Conservation (phyloP, 140 eudicot species). For the Senecio squalidus region DNA sequence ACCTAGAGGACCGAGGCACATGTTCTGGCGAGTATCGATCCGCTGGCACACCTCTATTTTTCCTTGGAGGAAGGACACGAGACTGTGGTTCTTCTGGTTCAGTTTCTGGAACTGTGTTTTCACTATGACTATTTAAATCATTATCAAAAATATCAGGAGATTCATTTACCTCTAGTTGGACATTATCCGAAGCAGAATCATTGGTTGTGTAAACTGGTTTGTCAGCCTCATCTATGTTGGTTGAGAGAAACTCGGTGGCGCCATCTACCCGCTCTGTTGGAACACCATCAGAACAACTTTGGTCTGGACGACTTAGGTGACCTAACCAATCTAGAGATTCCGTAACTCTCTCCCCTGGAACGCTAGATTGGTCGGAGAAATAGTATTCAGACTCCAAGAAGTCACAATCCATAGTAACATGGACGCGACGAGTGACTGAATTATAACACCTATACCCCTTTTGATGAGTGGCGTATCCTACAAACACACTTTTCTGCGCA, state of each 20-base stretch:
- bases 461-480: neutral
- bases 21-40: neutral
- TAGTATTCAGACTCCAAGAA: neutral
- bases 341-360: slow-evolving; percentile 2
- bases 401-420: slow-evolving; percentile 2
- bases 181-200: neutral
- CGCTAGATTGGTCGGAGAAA: neutral
- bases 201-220: neutral
- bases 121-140: neutral
- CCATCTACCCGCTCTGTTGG: slow-evolving; percentile 7
- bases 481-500: neutral
- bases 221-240: neutral
- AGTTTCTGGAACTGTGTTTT: neutral
- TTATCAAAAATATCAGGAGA: neutral
- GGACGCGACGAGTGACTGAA: neutral
- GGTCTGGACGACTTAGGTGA: neutral
- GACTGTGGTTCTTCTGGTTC: neutral
- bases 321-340: neutral
- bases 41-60: neutral
- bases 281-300: neutral
- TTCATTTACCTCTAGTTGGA: neutral
- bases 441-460: neutral
- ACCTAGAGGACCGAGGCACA: neutral
- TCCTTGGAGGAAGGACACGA: neutral
- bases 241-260: neutral